Base-by-base conservation (phyloP, 2,329 filamentous ascomycete species). In the Cytospora paraplurivora region DNA sequence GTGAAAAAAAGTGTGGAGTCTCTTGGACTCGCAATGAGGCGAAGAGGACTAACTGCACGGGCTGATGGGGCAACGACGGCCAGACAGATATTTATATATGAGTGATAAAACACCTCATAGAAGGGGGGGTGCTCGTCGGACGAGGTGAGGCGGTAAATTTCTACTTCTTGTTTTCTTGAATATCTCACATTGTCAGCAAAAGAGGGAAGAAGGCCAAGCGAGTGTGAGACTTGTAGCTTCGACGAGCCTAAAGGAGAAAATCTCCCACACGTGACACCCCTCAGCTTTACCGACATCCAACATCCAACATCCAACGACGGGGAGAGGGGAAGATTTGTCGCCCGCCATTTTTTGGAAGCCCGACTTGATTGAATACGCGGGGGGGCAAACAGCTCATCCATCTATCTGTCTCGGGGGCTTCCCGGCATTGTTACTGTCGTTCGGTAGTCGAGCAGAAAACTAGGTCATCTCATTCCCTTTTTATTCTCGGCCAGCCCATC, bases 241-340 rank as follows among this genome's bases (percentile, higher is more conserved):
- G 50, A 50, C 41, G 54, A 15, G 27, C 49, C 37, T 35, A 19
- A 21, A 27, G 17, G 32, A 17, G 12, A 53, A 34, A 55, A 50
- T 38, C 51, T 47, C 44, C 33, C 34, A 33, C 63, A 65, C 59
- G 59, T 65, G 63, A 62, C 50, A 62, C 49, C 63, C 63, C 47
- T 62, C 47, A 65, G 54, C 27, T 21, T 51, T 19, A 47, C 44
- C 44, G 4, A 10, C 44, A n/a, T n/a, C n/a, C n/a, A n/a, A n/a
- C n/a, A n/a, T n/a, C n/a, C n/a, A 56, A 63, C 56, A 49, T 41
- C 27, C 17, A 10, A 27, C 51, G 32, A 19, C 11, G 15, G 59
- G 32, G 37, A 8, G 10, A 50, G 17, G 33, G 17, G 33, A 54
- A 19, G 54, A 21, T 60, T 47, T 11, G 27, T 37, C 34, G 51